A percentile compares a stretch with the other conserved stretches of the same genome.
phyloP scores from a whole-genome alignment of 495 filamentous ascomycete species.

The Xylaria curta region DNA sequence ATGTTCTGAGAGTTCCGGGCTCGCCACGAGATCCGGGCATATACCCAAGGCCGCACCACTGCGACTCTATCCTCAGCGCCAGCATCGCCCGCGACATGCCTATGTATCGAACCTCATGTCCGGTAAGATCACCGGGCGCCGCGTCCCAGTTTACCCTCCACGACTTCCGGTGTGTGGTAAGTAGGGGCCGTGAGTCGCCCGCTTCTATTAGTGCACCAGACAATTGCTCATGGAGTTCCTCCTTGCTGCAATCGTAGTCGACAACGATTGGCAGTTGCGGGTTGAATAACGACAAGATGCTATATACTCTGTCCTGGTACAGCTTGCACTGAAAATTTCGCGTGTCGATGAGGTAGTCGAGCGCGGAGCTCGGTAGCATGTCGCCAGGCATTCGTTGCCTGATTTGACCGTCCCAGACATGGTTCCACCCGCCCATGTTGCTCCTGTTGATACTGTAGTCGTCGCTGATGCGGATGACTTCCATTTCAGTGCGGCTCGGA shows the following conservation, averaged over 20 bases:
- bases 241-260: slow-evolving; percentile 1
- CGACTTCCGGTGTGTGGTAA: not conserved
- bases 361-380: not conserved
- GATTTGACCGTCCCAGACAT: slow-evolving; percentile 2
- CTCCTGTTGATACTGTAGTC: slow-evolving; percentile 3
- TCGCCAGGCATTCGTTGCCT: slow-evolving; percentile 11
- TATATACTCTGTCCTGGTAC: not conserved
- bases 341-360: slow-evolving; percentile 11
- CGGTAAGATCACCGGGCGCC: not conserved
- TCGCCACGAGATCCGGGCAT: not conserved
- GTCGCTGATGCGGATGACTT: slow-evolving; percentile 11
- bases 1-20: not conserved
- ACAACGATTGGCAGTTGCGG: not conserved
- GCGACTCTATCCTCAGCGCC: not conserved
- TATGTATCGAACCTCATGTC: not conserved
- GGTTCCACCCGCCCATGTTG: slow-evolving; percentile 10
- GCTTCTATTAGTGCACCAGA: slow-evolving; percentile 1
- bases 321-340: slow-evolving; percentile 8
- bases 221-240: not conserved
- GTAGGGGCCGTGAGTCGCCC: not conserved
- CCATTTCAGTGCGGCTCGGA: not conserved
- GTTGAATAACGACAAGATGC: slow-evolving; percentile 12
- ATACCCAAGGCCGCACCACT: not conserved
- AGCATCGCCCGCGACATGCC: slow-evolving; percentile 1
- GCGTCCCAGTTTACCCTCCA: slow-evolving; percentile 11